Percentiles rank a stretch among this genome's conserved stretches.
These are phyloP conservation scores for Cercospora berteroae DNA, from an alignment of 2,329 filamentous ascomycete species.

Conservation along the genomic window DNA sequence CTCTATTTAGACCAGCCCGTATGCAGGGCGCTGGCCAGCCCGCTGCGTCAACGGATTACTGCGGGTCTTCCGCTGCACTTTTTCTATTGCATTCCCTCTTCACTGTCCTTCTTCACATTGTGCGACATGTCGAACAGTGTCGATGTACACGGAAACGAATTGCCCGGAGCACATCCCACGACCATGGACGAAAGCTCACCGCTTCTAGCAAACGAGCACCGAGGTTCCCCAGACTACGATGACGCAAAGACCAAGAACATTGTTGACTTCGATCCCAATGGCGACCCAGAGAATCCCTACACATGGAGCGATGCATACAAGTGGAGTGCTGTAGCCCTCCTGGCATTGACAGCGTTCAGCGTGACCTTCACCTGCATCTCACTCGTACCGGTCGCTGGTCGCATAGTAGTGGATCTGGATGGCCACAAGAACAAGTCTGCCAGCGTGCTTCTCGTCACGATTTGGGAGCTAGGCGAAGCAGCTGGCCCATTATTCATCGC, in stretches of 20 bases:
- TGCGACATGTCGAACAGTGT: background rate
- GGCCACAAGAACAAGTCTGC: conserved; percentile 25
- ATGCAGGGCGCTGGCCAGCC: background rate
- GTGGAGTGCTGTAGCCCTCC: conserved; percentile 53
- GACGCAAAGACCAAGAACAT: conserved; percentile 25
- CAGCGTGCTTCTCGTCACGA: conserved; percentile 46
- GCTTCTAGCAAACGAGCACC: conserved; percentile 14
- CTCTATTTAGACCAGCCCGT: background rate
- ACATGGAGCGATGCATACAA: conserved; percentile 53
- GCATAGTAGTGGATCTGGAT: conserved; percentile 31
- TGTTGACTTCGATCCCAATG: conserved; percentile 48
- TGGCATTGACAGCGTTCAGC: conserved; percentile 57
- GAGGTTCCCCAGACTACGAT: conserved; percentile 1
- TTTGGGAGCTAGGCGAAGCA: conserved; percentile 52
- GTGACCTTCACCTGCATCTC: conserved; percentile 43
- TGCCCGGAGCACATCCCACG: background rate
- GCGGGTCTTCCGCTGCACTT: conserved; percentile 3
- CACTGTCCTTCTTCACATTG: background rate
- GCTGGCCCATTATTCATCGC: conserved; percentile 48
- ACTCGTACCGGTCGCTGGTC: conserved; percentile 32
- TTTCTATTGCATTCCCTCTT: background rate
- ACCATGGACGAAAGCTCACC: conserved; percentile 20
- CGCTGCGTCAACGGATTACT: background rate
- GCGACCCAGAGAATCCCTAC: conserved; percentile 53
- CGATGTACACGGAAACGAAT: background rate